Percentiles rank a stretch among this genome's conserved stretches.
These are phyloP conservation scores for Globisporangium apiculatum DNA, from an alignment of 352 stramenopile genomes.

Conservation along the genomic window DNA sequence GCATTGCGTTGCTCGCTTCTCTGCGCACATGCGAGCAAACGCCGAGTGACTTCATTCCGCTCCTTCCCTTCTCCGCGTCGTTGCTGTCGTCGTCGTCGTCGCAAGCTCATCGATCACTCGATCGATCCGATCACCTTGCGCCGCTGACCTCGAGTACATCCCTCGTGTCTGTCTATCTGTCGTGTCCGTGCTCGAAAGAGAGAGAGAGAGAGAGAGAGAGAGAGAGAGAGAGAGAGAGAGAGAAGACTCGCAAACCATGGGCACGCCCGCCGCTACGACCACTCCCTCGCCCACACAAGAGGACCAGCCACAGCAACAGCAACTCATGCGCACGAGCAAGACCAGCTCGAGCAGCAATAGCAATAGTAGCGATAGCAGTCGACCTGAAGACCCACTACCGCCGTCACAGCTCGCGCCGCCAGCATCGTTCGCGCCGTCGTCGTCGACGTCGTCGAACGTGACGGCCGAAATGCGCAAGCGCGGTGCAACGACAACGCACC, in stretches of 20 bases:
- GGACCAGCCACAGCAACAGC: constrained; percentile 1
- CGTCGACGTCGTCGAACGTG: constrained; percentile 14
- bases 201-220: no score
- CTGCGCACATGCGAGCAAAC: no score
- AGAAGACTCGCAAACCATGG: neutral
- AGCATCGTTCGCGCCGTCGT: neutral
- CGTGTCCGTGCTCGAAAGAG: no score
- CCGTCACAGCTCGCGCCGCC: constrained; percentile 62
- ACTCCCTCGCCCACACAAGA: constrained; percentile 1
- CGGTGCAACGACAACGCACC: constrained; percentile 6
- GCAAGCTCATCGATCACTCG: no score
- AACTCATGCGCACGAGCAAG: constrained; percentile 1
- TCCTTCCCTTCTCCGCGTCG: neutral
- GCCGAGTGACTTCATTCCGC: neutral
- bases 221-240: neutral
- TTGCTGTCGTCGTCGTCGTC: neutral
- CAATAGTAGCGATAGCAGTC: neutral
- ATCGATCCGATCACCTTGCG: no score
- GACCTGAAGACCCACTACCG: neutral
- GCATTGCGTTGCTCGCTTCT: no score
- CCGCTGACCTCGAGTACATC: no score
- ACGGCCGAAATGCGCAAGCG: constrained; percentile 11
- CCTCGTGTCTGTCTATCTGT: no score
- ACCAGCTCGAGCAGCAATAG: neutral
- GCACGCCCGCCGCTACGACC: constrained; percentile 3